Conservation (phyloP, 306 rosid species). For the Fragaria nilgerrensis region DNA sequence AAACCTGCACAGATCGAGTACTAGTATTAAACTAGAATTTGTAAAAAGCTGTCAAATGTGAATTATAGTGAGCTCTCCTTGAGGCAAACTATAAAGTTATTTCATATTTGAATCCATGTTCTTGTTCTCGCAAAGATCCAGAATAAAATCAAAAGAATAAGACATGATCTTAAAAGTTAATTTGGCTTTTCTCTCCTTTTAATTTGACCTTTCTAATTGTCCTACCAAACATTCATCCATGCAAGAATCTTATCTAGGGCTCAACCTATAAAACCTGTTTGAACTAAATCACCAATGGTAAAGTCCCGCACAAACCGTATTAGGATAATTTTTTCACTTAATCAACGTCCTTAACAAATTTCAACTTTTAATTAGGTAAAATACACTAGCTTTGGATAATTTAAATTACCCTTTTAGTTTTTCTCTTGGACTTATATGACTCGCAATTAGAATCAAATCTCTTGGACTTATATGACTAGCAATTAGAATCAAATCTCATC, state of each 20-base stretch:
- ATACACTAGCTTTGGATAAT: not conserved
- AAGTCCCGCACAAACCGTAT: not conserved
- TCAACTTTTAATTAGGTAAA: slow-evolving; percentile 4
- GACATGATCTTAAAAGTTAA: not conserved
- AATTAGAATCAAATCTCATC: too few species aligned
- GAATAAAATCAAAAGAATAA: slow-evolving; percentile 2
- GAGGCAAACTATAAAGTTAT: not conserved
- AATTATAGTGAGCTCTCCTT: not conserved
- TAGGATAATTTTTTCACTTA: too few species aligned
- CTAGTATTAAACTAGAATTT: not conserved
- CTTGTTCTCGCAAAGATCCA: not conserved
- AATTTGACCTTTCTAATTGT: slow-evolving; percentile 24
- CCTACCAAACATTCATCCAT: slow-evolving; percentile 38
- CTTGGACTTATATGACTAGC: too few species aligned
- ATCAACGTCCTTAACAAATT: slow-evolving; percentile 1
- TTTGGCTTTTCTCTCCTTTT: not conserved
- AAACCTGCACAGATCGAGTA: not conserved
- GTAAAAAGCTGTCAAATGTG: slow-evolving; percentile 6
- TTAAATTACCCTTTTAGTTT: not conserved
- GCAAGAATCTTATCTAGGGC: slow-evolving; percentile 16
- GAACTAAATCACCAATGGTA: not conserved
- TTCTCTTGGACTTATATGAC: slow-evolving; percentile 9
- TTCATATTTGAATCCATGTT: not conserved
- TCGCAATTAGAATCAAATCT: slow-evolving; percentile 1
- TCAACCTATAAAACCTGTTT: slow-evolving; percentile 1